These are phyloP conservation scores for Diaporthe sp. DNA, from an alignment of 2,329 filamentous ascomycete species.

Conservation along the genomic window DNA sequence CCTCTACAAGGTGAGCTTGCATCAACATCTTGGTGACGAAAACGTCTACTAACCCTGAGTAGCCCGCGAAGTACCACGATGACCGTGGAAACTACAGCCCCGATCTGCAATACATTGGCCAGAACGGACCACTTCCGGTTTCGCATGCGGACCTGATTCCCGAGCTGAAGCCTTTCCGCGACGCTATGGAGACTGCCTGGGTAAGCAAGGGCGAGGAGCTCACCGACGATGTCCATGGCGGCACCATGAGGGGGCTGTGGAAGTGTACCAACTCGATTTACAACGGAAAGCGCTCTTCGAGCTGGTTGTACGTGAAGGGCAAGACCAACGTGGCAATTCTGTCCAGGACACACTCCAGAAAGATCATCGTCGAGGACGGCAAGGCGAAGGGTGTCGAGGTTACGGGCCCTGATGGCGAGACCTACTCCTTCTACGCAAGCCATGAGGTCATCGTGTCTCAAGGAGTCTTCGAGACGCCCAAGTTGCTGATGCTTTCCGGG, in stretches of 20 bases:
- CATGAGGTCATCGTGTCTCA: constrained; percentile 59
- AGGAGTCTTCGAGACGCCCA: constrained; percentile 72
- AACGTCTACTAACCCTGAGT: not conserved
- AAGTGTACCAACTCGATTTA: constrained; percentile 67
- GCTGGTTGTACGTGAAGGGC: constrained; percentile 60
- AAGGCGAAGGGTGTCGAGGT: constrained; percentile 58
- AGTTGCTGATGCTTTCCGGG: constrained; percentile 73
- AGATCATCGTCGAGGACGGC: constrained; percentile 58
- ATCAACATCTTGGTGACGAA: accelerated
- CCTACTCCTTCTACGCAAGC: constrained; percentile 57
- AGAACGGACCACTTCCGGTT: constrained; percentile 62
- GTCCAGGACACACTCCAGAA: constrained; percentile 59
- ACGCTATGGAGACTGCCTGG: constrained; percentile 63
- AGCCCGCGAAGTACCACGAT: constrained; percentile 65
- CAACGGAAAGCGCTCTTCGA: constrained; percentile 63
- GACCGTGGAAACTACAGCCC: constrained; percentile 56
- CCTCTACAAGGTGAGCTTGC: constrained; percentile 56
- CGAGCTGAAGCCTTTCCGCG: constrained; percentile 62
- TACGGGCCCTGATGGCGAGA: constrained; percentile 51
- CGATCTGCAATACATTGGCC: constrained; percentile 61
- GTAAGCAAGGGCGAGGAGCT: constrained; percentile 59
- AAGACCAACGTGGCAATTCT: constrained; percentile 67
- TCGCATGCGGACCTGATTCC: constrained; percentile 64
- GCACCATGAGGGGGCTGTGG: constrained; percentile 63
- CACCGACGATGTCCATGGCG: constrained; percentile 66